Base-by-base conservation (phyloP, 768 basidiomycete species). In the Paxillus rubicundulus region DNA sequence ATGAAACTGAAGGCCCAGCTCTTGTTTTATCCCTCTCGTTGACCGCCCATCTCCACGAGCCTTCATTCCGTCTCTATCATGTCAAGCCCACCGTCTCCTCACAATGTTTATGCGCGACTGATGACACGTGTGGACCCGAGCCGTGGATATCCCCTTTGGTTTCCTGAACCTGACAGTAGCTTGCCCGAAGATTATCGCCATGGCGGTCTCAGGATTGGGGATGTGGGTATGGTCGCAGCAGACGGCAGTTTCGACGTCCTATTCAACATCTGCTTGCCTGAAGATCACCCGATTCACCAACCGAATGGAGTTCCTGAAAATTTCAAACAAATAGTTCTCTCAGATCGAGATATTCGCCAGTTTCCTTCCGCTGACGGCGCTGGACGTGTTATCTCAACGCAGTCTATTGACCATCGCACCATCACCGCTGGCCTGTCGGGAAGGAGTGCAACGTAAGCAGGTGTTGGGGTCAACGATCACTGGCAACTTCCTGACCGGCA, bases 201-300 rank as follows among this genome's bases (percentile, higher is more conserved):
- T 9, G 10, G 13, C 1, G 49, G 34, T 3, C 21, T 50, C 7
- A 34, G 17, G 21, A 50, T 50, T 9, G 49, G 49, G 21, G 49
- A 50, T 8, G 39, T 50, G 6, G 49, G 49, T 0, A 39, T n/a
- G 10, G 38, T 48, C 14, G 28, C 38, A 10, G 17, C 20, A 2
- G n/a, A 21, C 9, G 49, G 41, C 6, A 20, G 30, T 7, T 50
- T 50, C 34, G 39, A 50, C 3, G 20, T 50, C 27, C 36, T 50
- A 10, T 41, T 50, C 49, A 44, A 44, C 27, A 36, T 50, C 5
- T 17, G 32, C 17, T 53, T 66, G 4, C 60, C 67, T 43, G 52
- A 56, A 18, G 54, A 56, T 30, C 55, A 72, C 43, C 64, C 67
- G 13, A 59, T 68, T 20, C 68, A 72, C 45, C 32, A 57, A 7